Evolutionary conservation across 192 early-diverging fungal species (phyloP).

Genomic region (Backusella psychrophila): DNA sequence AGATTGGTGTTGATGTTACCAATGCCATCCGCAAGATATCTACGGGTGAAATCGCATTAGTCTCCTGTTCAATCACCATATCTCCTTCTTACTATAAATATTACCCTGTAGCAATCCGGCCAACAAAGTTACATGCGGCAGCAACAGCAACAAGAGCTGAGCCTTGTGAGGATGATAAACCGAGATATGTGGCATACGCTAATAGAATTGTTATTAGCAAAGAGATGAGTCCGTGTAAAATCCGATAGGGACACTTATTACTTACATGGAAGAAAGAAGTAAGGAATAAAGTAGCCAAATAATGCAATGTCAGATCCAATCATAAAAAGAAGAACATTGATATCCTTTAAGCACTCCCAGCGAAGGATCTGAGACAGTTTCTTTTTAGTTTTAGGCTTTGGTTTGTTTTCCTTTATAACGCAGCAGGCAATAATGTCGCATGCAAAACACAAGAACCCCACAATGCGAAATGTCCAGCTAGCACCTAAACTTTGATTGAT

Average conservation of each 20-base stretch:
- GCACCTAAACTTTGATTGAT: slow-evolving; percentile 54
- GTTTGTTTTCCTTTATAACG: slow-evolving; percentile 12
- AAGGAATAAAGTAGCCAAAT: slow-evolving; percentile 27
- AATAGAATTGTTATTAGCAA: not conserved
- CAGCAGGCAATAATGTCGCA: not conserved
- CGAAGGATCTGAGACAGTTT: slow-evolving; percentile 16
- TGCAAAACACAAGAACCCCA: slow-evolving; percentile 22
- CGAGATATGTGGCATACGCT: slow-evolving; percentile 24
- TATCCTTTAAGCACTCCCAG: slow-evolving; percentile 16
- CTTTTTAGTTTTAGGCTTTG: not conserved
- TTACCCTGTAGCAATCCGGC: slow-evolving; percentile 22
- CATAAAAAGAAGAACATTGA: slow-evolving; percentile 19
- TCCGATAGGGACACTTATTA: not conserved
- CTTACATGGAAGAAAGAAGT: slow-evolving; percentile 28
- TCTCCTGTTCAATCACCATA: too few relatives aligned
- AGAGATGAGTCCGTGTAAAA: not conserved
- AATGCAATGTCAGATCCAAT: slow-evolving; percentile 13
- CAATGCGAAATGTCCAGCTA: slow-evolving; percentile 40
- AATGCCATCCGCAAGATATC: slow-evolving; percentile 22
- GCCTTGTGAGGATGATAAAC: slow-evolving; percentile 22
- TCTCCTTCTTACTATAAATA: not conserved
- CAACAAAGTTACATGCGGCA: slow-evolving; percentile 22
- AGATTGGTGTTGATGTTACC: slow-evolving; percentile 28
- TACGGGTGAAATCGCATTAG: not conserved
- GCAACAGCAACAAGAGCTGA: slow-evolving; percentile 16